Conservation (phyloP, 2,329 filamentous ascomycete species). For the Chaetomiaceae sp. region DNA sequence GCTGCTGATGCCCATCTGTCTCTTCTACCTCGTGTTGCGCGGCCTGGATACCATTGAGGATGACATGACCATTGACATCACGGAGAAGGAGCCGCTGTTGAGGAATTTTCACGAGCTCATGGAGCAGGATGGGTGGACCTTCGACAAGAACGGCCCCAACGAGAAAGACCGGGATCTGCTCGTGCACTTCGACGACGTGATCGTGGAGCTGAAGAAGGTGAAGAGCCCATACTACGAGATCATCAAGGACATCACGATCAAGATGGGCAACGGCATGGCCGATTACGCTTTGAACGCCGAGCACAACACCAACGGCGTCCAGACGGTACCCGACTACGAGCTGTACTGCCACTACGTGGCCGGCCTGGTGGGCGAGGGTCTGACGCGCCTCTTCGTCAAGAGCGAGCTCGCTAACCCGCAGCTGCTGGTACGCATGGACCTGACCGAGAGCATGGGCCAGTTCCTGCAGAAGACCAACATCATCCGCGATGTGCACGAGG, state of each 20-base stretch:
- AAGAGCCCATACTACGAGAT: constrained; percentile 79
- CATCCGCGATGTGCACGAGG: constrained; percentile 90
- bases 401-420: constrained; percentile 80
- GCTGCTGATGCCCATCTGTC: constrained; percentile 76
- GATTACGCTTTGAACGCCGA: constrained; percentile 86
- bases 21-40: constrained; percentile 91
- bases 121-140: constrained; percentile 84
- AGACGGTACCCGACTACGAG: constrained; percentile 85
- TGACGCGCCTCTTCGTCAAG: constrained; percentile 85
- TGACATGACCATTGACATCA: constrained; percentile 84
- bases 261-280: constrained; percentile 99
- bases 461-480: constrained; percentile 99
- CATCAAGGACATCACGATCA: constrained; percentile 84
- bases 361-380: constrained; percentile 92
- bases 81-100: constrained; percentile 78
- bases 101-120: constrained; percentile 75
- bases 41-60: constrained; percentile 98
- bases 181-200: constrained; percentile 83
- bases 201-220: constrained; percentile 80
- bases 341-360: constrained; percentile 97
- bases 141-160: constrained; percentile 73
- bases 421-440: constrained; percentile 67
- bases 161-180: constrained; percentile 93
- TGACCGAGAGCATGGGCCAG: constrained; percentile 94
- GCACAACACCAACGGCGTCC: constrained; percentile 70